Conservation (phyloP, 2,329 filamentous ascomycete species). For the Periconia digitata region DNA sequence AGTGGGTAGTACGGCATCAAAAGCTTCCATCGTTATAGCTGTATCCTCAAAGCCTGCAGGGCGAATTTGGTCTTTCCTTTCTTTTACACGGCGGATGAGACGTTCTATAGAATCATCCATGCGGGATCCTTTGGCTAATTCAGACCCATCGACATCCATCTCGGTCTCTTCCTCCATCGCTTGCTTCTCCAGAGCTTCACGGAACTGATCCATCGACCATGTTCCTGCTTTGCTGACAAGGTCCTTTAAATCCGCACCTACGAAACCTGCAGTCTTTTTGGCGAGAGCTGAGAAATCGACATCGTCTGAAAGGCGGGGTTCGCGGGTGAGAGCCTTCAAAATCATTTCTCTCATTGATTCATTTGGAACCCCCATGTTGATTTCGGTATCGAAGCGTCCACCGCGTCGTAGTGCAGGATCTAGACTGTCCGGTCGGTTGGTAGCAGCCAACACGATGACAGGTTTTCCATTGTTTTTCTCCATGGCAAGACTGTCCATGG, state of each 20-base stretch:
- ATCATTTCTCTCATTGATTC: conserved; percentile 77
- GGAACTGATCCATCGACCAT: conserved; percentile 63
- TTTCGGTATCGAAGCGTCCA: conserved; percentile 78
- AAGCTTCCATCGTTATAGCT: conserved; percentile 66
- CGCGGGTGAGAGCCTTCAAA: conserved; percentile 69
- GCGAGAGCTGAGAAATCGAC: conserved; percentile 76
- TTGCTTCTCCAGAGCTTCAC: conserved; percentile 53
- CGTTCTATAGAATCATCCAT: conserved; percentile 37
- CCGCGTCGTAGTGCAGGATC: conserved; percentile 75
- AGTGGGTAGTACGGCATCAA: conserved; percentile 71
- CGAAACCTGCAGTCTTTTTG: conserved; percentile 86
- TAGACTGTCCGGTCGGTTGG: conserved; percentile 82
- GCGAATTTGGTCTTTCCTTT: conserved; percentile 50
- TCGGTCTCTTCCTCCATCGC: conserved; percentile 38
- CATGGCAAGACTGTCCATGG: conserved; percentile 77
- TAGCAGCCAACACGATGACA: conserved; percentile 88
- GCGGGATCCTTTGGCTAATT: conserved; percentile 15
- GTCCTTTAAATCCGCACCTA: conserved; percentile 83
- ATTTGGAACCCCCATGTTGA: conserved; percentile 86
- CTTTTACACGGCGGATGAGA: conserved; percentile 54
- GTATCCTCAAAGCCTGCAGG: conserved; percentile 58
- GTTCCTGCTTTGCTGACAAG: conserved; percentile 66
- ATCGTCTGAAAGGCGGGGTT: conserved; percentile 65
- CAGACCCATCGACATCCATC: conserved; percentile 56
- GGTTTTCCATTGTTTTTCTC: conserved; percentile 73